These are phyloP conservation scores for Blastocystis sp. DNA, from an alignment of 352 stramenopile genomes.

Conservation along the genomic window DNA sequence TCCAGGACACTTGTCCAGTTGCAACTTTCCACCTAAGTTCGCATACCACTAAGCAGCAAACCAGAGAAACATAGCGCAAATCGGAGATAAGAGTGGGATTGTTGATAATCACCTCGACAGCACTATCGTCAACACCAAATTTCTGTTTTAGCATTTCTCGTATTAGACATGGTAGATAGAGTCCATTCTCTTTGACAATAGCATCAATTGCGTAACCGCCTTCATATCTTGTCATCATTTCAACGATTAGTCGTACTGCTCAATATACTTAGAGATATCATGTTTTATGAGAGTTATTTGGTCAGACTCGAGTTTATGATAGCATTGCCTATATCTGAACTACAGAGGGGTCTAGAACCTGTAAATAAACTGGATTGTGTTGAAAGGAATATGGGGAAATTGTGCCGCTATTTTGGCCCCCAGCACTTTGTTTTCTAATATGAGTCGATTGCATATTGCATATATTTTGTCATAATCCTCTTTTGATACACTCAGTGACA, in stretches of 20 bases:
- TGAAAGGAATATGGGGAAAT: slow-evolving; percentile 22
- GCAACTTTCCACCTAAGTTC: neutral
- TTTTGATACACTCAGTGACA: neutral
- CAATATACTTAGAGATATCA: neutral
- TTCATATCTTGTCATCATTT: neutral
- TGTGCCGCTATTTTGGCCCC: neutral
- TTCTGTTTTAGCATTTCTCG: neutral
- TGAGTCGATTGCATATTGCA: neutral
- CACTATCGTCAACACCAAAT: neutral
- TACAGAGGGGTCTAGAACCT: neutral
- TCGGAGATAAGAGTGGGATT: neutral
- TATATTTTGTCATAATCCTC: neutral
- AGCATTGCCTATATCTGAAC: neutral
- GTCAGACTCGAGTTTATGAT: slow-evolving; percentile 11
- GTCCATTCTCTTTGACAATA: neutral
- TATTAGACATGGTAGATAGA: neutral
- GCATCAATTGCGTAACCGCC: neutral
- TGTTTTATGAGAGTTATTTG: neutral
- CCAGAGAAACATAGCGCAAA: neutral
- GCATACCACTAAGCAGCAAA: neutral
- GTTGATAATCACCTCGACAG: neutral
- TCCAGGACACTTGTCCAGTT: neutral
- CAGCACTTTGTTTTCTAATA: neutral
- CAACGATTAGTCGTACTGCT: neutral
- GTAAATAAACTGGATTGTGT: slow-evolving; percentile 33